Conservation (phyloP, 169 alveolate species). For the Plasmodium berghei region DNA sequence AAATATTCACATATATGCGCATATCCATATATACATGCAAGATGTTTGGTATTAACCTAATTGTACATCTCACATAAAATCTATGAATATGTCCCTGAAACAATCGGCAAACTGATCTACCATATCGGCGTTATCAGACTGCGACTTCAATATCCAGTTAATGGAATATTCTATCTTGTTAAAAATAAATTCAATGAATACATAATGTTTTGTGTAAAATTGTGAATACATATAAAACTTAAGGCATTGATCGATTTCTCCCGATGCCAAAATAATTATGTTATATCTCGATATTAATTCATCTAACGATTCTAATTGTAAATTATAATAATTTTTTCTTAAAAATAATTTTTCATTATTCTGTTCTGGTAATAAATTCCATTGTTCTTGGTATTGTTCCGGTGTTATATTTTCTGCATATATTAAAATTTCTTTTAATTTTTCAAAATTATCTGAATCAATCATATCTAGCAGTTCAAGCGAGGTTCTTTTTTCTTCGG, state of each 20-base stretch:
- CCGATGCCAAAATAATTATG: constrained; percentile 63
- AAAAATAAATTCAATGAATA: constrained; percentile 74
- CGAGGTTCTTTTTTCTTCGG: constrained; percentile 17
- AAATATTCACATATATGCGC: not conserved
- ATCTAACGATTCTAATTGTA: constrained; percentile 70
- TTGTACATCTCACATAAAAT: constrained; percentile 36
- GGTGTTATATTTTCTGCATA: constrained; percentile 70
- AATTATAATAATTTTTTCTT: constrained; percentile 70
- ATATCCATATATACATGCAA: not conserved
- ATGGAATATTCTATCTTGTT: constrained; percentile 57
- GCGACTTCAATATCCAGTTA: constrained; percentile 69
- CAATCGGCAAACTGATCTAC: constrained; percentile 59
- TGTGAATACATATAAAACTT: constrained; percentile 75
- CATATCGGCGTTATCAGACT: constrained; percentile 21
- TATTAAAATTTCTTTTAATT: constrained; percentile 59
- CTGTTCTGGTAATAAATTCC: constrained; percentile 64
- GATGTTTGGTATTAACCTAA: not conserved
- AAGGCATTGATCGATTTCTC: constrained; percentile 70
- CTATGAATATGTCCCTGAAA: constrained; percentile 73
- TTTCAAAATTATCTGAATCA: constrained; percentile 33
- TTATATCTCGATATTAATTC: constrained; percentile 71
- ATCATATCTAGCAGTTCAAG: constrained; percentile 5
- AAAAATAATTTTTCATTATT: constrained; percentile 76
- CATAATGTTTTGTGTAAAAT: constrained; percentile 66
- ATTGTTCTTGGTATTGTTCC: constrained; percentile 71